Evolutionary conservation across 2,329 filamentous ascomycete species (phyloP).

Genomic region (Phialophora chinensis): DNA sequence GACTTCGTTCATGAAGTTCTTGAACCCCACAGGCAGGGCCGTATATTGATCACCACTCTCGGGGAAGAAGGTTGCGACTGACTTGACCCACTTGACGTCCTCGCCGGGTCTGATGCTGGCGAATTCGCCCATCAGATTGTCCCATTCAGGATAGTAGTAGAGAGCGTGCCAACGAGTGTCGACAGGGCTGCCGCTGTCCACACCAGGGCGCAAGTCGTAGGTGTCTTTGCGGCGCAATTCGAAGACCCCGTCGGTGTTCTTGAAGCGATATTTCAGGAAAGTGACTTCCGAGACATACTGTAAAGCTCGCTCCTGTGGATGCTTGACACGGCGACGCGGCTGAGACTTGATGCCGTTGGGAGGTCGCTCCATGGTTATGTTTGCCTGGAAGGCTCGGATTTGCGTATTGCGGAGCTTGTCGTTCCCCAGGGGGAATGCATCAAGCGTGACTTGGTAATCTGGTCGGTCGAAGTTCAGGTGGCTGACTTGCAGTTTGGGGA

Average conservation of each 20-base stretch:
- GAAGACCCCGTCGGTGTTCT: constrained; percentile 50
- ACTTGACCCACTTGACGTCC: constrained; percentile 44
- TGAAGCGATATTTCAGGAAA: constrained; percentile 48
- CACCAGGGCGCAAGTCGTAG: constrained; percentile 30
- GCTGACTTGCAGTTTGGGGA: constrained; percentile 52
- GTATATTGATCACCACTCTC: constrained; percentile 28
- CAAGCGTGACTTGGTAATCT: constrained; percentile 38
- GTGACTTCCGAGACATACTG: constrained; percentile 47
- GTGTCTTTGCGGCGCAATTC: constrained; percentile 52
- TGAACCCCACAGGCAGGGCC: constrained; percentile 43
- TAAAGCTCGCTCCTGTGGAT: constrained; percentile 25
- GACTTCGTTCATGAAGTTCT: constrained; percentile 46
- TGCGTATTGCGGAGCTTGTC: constrained; percentile 27
- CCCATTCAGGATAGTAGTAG: constrained; percentile 48
- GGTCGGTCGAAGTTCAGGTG: constrained; percentile 46
- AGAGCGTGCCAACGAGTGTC: constrained; percentile 43
- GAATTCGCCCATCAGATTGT: constrained; percentile 48
- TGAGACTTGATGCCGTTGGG: constrained; percentile 31
- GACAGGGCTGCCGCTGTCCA: constrained; percentile 11
- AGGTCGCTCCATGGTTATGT: constrained; percentile 32
- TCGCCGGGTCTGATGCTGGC: constrained; percentile 46
- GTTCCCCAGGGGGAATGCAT: constrained; percentile 31
- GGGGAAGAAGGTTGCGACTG: constrained; percentile 47
- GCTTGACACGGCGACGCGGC: constrained; percentile 31
- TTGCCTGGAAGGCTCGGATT: constrained; percentile 34